These are phyloP conservation scores for Firmiana major DNA, from an alignment of 345 rosid genomes.

Conservation along the genomic window DNA sequence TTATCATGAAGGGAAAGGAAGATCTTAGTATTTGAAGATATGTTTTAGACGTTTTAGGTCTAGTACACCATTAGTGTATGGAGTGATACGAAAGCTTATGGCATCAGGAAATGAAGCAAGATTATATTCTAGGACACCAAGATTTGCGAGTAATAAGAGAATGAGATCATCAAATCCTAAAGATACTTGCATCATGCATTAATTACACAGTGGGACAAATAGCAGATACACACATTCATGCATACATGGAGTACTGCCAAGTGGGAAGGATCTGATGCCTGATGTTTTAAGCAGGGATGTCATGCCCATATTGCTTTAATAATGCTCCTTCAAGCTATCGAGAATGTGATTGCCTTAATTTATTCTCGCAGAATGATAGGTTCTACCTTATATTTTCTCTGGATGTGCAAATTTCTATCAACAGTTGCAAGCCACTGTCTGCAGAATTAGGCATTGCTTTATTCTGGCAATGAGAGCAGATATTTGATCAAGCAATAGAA, in stretches of 20 bases:
- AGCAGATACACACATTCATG: background rate
- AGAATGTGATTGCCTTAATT: background rate
- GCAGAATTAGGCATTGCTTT: background rate
- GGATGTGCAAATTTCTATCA: background rate
- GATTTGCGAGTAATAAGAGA: background rate
- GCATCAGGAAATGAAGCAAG: background rate
- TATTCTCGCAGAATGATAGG: background rate
- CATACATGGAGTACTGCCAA: background rate
- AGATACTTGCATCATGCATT: background rate
- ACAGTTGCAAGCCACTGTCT: background rate
- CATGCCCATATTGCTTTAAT: background rate
- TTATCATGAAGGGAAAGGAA: background rate
- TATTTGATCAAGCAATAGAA: slow-evolving; percentile 5
- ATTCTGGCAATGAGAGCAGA: background rate
- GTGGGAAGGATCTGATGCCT: background rate
- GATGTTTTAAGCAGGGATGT: background rate
- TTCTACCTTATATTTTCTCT: background rate
- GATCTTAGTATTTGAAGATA: background rate
- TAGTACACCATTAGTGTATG: background rate
- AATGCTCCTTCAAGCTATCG: background rate
- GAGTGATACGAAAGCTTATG: background rate
- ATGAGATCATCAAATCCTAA: background rate
- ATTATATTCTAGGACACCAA: background rate
- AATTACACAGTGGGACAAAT: background rate
- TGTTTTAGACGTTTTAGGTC: background rate